phyloP scores from a whole-genome alignment of 352 stramenopile genomes.

The Thraustochytrium striatum region DNA sequence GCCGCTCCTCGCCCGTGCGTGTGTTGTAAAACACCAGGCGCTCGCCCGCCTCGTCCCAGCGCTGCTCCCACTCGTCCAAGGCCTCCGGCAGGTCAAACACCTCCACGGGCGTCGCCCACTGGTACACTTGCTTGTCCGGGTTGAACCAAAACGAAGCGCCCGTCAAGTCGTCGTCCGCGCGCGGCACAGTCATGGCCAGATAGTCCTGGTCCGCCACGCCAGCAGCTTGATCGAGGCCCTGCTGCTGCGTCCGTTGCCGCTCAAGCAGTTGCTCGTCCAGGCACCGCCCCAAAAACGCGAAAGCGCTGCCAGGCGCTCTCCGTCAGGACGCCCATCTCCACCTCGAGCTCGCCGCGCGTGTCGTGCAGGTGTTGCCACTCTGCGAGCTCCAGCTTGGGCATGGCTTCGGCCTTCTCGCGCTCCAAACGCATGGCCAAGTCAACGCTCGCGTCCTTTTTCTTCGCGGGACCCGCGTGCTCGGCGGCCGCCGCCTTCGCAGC shows the following conservation, averaged over 20 bases:
- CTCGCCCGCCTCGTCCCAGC: slow-evolving; percentile 8
- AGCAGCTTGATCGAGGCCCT: too few relatives aligned
- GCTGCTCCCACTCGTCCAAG: slow-evolving; percentile 16
- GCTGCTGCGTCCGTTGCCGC: too few relatives aligned
- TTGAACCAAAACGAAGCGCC: slow-evolving; percentile 40
- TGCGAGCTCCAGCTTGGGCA: neutral
- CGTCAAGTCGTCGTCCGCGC: slow-evolving; percentile 27
- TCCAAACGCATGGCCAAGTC: neutral
- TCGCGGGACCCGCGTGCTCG: too few relatives aligned
- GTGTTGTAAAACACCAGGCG: slow-evolving; percentile 6
- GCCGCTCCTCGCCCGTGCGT: neutral
- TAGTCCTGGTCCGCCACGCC: neutral
- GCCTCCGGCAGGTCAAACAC: slow-evolving; percentile 28
- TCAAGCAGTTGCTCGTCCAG: too few relatives aligned
- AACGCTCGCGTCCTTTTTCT: neutral
- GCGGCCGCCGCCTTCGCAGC: too few relatives aligned
- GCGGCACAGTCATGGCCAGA: neutral
- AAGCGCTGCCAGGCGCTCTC: slow-evolving; percentile 5
- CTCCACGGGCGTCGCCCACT: slow-evolving; percentile 29
- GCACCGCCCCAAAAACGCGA: slow-evolving; percentile 9
- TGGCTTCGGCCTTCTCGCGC: neutral
- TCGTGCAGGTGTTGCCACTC: neutral
- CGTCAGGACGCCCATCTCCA: slow-evolving; percentile 33
- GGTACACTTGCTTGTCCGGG: neutral
- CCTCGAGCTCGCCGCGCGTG: slow-evolving; percentile 18